Evolutionary conservation across 1,284 basidiomycete species (phyloP), one percentile per base, ranked within the genome.

Genomic region (Marasmius sp.): DNA sequence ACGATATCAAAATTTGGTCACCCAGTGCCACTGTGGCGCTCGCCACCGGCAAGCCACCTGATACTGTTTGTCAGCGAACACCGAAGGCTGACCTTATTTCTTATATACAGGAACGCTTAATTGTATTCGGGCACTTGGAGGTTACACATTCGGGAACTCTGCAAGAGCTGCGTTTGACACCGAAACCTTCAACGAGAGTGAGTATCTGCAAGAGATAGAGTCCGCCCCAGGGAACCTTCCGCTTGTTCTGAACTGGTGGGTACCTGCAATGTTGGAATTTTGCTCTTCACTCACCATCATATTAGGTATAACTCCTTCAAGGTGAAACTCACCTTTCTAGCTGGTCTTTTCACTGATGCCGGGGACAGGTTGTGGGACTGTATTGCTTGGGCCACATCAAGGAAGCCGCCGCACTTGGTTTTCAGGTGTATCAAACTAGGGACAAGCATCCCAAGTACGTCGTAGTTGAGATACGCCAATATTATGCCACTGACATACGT

Each of bases 281-380:
- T 48, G 55, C n/a, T 27, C 37, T 18, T 27, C 43, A 38, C 37
- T 58, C 20, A 58, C 50, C 56, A 54, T 64, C 57, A 33, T 59
- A 33, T 41, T 61, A 86, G 85, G 85, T 89, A 87, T 67, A 82
- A 87, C 66, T 78, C 85, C 18, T 86, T 85, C 77, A 88, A 87
- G 78, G 84, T 85, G 69, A 43, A 43, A 6, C 10, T 3, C n/a
- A 39, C 20, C 1, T 1, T 7, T 34, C 18, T 0, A 27, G 20
- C 6, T 36, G 33, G 11, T 37, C 1, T 20, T 3, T 37, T 5
- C 20, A 22, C 14, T n/a, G 22, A 20, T 16, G 36, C 9, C 11
- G 22, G 41, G n/a, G 6, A 11, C 18, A 87, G 86, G 75, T 89
- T 55, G 85, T 85, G 22, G 83, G 79, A 37, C 77, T 85, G 51